Percentiles rank a stretch among this genome's conserved stretches.
phyloP scores from a whole-genome alignment of 257 asterid species.

The Paulownia fortunei region DNA sequence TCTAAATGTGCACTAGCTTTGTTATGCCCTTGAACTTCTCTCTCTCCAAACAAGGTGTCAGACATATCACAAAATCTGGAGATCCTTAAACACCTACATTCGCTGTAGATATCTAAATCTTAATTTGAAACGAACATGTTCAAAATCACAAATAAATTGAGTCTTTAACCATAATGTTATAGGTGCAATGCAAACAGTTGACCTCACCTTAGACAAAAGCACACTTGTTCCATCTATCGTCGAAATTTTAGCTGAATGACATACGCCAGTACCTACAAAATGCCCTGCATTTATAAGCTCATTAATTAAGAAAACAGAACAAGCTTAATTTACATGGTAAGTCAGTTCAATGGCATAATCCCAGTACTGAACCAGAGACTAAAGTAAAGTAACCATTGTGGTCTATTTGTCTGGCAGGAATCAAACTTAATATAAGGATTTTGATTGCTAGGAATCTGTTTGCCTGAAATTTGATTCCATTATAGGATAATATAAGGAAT shows the following conservation, averaged over 20 bases:
- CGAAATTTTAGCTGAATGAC: constrained; percentile 26
- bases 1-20: neutral
- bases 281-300: constrained; percentile 27
- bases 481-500: neutral
- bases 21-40: neutral
- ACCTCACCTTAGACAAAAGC: constrained; percentile 31
- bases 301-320: neutral
- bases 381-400: too few relatives aligned
- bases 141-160: neutral
- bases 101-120: neutral
- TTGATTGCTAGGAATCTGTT: too few relatives aligned
- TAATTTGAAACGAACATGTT: neutral
- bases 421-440: too few relatives aligned
- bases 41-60: neutral
- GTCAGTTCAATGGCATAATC: neutral
- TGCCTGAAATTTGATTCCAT: neutral
- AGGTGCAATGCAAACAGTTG: neutral
- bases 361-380: neutral
- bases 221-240: constrained; percentile 16
- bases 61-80: neutral
- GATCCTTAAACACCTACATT: neutral
- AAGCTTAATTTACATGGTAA: neutral
- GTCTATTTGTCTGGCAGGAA: too few relatives aligned
- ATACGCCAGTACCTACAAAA: constrained; percentile 26
- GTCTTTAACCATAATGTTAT: neutral